Percentiles rank a stretch among this genome's conserved stretches.
These are phyloP conservation scores for Leavenworthia alabamica DNA, from an alignment of 345 rosid species.

Conservation along the genomic window DNA sequence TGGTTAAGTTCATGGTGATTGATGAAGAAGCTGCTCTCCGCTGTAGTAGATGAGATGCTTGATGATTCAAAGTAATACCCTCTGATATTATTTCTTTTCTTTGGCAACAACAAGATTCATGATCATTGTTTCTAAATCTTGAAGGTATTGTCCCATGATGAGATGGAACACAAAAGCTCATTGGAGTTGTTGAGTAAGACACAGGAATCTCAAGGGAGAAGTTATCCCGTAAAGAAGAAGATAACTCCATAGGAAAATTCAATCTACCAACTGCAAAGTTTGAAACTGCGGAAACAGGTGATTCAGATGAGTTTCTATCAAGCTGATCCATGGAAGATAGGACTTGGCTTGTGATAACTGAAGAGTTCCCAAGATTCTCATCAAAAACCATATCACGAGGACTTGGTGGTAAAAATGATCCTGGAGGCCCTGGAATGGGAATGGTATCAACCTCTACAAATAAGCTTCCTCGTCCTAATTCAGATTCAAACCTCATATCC, in stretches of 20 bases:
- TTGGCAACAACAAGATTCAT: slow-evolving; percentile 78
- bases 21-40: slow-evolving; percentile 45
- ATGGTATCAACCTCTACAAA: slow-evolving; percentile 86
- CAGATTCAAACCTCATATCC: slow-evolving; percentile 39
- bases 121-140: slow-evolving; percentile 40
- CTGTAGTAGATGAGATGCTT: slow-evolving; percentile 54
- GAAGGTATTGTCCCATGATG: slow-evolving; percentile 33
- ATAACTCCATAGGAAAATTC: slow-evolving; percentile 34
- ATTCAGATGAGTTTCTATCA: slow-evolving; percentile 75
- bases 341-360: slow-evolving; percentile 66
- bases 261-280: slow-evolving; percentile 46
- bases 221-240: slow-evolving; percentile 38
- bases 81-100: slow-evolving; percentile 64
- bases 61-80: slow-evolving; percentile 38
- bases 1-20: slow-evolving; percentile 29
- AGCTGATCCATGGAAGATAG: slow-evolving; percentile 74
- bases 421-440: slow-evolving; percentile 97
- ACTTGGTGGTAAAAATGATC: slow-evolving; percentile 94
- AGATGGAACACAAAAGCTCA: slow-evolving; percentile 37
- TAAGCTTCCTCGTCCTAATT: slow-evolving; percentile 40
- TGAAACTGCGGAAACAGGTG: slow-evolving; percentile 80
- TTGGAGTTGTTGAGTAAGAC: slow-evolving; percentile 27
- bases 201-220: slow-evolving; percentile 29
- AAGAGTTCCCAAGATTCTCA: slow-evolving; percentile 89
- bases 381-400: slow-evolving; percentile 84